Evolutionary conservation across 441 rosid genomes (phyloP).

Genomic region (Jatropha multifida): DNA sequence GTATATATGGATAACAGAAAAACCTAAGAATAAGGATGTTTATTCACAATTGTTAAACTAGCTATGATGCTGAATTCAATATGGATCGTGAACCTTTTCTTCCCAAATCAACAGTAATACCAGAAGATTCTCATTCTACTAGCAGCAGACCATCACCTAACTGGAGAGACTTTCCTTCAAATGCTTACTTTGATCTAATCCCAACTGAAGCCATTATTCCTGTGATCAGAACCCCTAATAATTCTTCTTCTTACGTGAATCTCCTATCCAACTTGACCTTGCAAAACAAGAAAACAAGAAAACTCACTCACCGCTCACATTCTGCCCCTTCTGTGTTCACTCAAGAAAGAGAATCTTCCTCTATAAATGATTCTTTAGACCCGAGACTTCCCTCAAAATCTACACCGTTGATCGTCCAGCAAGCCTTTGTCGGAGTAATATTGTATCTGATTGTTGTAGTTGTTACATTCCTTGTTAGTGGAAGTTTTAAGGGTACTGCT

Average conservation of each 20-base stretch:
- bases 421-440: constrained; percentile 47
- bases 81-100: constrained; percentile 57
- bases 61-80: constrained; percentile 8
- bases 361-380: constrained; percentile 22
- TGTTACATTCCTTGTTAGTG: constrained; percentile 30
- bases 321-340: constrained; percentile 65
- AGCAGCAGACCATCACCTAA: constrained; percentile 17
- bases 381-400: constrained; percentile 27
- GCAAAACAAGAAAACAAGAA: constrained; percentile 30
- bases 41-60: not conserved
- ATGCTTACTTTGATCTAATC: constrained; percentile 33
- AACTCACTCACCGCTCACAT: constrained; percentile 40
- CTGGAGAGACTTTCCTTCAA: constrained; percentile 25
- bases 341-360: constrained; percentile 32
- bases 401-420: constrained; percentile 49
- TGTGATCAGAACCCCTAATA: constrained; percentile 29
- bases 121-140: constrained; percentile 19
- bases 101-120: constrained; percentile 16
- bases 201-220: constrained; percentile 37
- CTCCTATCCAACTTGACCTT: constrained; percentile 38
- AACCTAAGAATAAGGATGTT: not conserved
- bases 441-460: constrained; percentile 43
- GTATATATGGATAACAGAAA: not conserved
- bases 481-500: constrained; percentile 40
- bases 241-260: constrained; percentile 37